Percentiles rank a stretch among this genome's conserved stretches.
Evolutionary conservation across 169 alveolate species (phyloP).

Genomic region (Babesia ovata): DNA sequence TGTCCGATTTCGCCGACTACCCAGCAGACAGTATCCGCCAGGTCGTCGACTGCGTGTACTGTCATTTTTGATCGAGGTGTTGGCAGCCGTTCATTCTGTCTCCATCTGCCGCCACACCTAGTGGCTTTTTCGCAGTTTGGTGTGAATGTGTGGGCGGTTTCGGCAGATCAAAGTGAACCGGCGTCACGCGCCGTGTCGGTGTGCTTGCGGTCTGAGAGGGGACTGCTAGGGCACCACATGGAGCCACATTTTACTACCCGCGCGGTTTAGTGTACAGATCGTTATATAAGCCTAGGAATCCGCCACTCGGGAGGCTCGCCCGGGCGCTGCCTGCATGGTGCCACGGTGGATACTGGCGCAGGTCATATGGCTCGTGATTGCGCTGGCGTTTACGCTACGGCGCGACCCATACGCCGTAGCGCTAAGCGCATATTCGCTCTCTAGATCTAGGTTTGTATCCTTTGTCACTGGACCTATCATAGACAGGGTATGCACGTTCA

Average conservation of each 20-base stretch:
- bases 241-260: not conserved
- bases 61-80: slow-evolving; percentile 4
- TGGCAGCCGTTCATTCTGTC: not conserved
- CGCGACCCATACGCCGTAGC: not conserved
- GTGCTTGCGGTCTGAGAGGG: not conserved
- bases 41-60: slow-evolving; percentile 17
- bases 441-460: not conserved
- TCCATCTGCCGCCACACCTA: not conserved
- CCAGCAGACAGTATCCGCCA: slow-evolving; percentile 45
- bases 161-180: not conserved
- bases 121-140: not conserved
- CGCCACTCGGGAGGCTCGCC: too few species aligned
- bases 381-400: not conserved
- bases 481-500: not conserved
- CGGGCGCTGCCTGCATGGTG: too few species aligned
- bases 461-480: not conserved
- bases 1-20: slow-evolving; percentile 27
- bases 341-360: not conserved
- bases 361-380: not conserved
- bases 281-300: too few species aligned
- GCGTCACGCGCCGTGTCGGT: slow-evolving; percentile 27
- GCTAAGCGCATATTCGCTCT: not conserved
- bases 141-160: slow-evolving; percentile 14
- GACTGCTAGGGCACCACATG: not conserved
- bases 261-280: too few species aligned